Conservation (phyloP, 2,329 filamentous ascomycete genomes). For the Lizonia empirigonia region DNA sequence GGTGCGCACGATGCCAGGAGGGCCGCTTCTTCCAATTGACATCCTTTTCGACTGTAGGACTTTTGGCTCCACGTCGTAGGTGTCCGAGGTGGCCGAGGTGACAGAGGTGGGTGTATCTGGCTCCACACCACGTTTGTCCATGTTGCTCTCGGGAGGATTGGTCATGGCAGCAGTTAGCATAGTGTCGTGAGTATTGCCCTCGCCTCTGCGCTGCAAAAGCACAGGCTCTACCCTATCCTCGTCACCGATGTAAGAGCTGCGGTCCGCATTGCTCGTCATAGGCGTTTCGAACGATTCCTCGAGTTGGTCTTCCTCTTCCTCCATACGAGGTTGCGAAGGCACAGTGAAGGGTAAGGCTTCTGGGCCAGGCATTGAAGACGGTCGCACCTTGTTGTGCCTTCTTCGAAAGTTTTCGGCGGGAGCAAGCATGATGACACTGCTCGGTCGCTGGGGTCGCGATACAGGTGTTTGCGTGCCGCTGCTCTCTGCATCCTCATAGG, state of each 20-base stretch:
- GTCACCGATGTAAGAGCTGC: conserved; percentile 30
- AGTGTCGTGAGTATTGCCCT: conserved; percentile 30
- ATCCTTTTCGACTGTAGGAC: conserved; percentile 45
- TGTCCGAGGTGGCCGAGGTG: conserved; percentile 20
- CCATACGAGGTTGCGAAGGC: conserved; percentile 3
- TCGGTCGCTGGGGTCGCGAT: conserved; percentile 31
- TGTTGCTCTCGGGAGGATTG: conserved; percentile 19
- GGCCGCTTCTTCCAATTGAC: conserved; percentile 43
- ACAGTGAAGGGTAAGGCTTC: conserved; percentile 26
- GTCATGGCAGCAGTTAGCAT: conserved; percentile 43
- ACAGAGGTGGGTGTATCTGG: conserved; percentile 19
- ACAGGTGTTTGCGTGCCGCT: conserved; percentile 36
- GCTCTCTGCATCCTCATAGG: conserved; percentile 60
- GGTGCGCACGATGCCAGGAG: conserved; percentile 43
- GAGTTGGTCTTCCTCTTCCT: conserved; percentile 3
- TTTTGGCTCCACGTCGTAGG: conserved; percentile 34
- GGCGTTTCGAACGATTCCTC: conserved; percentile 33
- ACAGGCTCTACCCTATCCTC: conserved; percentile 16
- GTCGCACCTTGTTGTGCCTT: conserved; percentile 30
- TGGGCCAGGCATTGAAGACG: conserved; percentile 41
- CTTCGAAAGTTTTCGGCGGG: conserved; percentile 27
- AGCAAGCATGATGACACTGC: conserved; percentile 39
- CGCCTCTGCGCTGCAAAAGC: conserved; percentile 3
- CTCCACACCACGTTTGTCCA: conserved; percentile 25
- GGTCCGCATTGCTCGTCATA: conserved; percentile 28